phyloP scores from a whole-genome alignment of 2,329 filamentous ascomycete species.

The Sporothrix brunneoviolacea region DNA sequence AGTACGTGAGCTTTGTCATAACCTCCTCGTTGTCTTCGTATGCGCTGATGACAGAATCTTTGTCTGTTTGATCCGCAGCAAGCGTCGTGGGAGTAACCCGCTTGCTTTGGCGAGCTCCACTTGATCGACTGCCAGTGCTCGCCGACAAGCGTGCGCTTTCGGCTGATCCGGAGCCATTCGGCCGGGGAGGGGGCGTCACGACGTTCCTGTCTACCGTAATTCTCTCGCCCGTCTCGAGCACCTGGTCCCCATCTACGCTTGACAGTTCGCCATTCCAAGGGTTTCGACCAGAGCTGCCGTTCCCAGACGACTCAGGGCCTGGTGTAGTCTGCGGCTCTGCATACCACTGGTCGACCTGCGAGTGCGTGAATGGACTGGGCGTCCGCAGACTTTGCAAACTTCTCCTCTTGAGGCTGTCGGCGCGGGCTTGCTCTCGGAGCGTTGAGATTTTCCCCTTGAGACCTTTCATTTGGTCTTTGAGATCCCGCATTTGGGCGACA shows the following conservation, averaged over 20 bases:
- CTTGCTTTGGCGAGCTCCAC: conserved; percentile 1
- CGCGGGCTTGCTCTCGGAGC: conserved; percentile 69
- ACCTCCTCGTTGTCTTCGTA: conserved; percentile 23
- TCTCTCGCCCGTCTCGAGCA: neutral
- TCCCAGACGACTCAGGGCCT: conserved; percentile 17
- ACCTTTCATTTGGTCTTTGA: conserved; percentile 80
- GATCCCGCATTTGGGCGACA: conserved; percentile 61
- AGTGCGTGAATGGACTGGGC: conserved; percentile 72
- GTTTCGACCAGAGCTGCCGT: conserved; percentile 16
- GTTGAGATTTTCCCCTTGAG: conserved; percentile 79
- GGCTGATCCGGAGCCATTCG: neutral
- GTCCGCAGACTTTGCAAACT: conserved; percentile 71
- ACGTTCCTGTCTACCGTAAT: neutral
- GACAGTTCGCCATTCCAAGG: conserved; percentile 27
- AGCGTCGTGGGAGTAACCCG: neutral
- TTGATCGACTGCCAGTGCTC: conserved; percentile 9
- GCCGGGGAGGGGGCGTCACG: conserved; percentile 7
- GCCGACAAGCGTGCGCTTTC: conserved; percentile 1
- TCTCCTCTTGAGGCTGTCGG: conserved; percentile 69
- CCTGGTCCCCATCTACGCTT: conserved; percentile 23
- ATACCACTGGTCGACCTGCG: conserved; percentile 50
- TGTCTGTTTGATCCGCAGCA: conserved; percentile 19
- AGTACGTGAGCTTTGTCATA: conserved; percentile 18
- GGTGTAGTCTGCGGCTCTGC: conserved; percentile 23
- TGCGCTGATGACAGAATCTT: conserved; percentile 24